Evolutionary conservation across 306 rosid genomes (phyloP).

Genomic region (Cicer yamashitae): DNA sequence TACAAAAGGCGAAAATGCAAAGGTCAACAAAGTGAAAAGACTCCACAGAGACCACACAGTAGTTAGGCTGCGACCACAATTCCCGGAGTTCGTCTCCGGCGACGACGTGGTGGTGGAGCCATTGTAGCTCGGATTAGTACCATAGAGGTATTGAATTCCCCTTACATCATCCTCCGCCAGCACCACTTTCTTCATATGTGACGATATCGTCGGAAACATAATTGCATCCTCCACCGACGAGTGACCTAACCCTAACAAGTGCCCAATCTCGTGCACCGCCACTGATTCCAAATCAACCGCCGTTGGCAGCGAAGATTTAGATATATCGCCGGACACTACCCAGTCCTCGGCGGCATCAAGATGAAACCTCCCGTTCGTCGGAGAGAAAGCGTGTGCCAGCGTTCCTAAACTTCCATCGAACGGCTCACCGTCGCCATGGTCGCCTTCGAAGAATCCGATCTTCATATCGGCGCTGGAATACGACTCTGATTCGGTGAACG

Average conservation of each 20-base stretch:
- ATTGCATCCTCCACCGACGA: slow-evolving; percentile 77
- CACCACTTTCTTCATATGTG: slow-evolving; percentile 65
- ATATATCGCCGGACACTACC: slow-evolving; percentile 71
- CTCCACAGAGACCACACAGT: slow-evolving; percentile 38
- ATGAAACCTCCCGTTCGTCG: slow-evolving; percentile 77
- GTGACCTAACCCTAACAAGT: slow-evolving; percentile 81
- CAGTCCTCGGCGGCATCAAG: slow-evolving; percentile 73
- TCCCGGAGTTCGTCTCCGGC: slow-evolving; percentile 53
- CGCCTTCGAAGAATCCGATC: slow-evolving; percentile 71
- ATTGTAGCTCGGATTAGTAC: slow-evolving; percentile 62
- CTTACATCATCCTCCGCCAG: slow-evolving; percentile 60
- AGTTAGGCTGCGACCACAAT: slow-evolving; percentile 29
- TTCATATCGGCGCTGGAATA: slow-evolving; percentile 52
- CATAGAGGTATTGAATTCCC: slow-evolving; percentile 80
- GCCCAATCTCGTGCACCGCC: slow-evolving; percentile 97
- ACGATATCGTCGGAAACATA: slow-evolving; percentile 78
- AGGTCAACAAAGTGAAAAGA: slow-evolving; percentile 30
- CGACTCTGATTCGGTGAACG: slow-evolving; percentile 51
- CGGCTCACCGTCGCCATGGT: slow-evolving; percentile 90
- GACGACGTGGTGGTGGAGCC: slow-evolving; percentile 44
- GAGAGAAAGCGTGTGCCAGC: slow-evolving; percentile 87
- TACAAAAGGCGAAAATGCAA: neutral
- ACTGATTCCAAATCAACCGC: slow-evolving; percentile 85
- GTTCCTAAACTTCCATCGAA: slow-evolving; percentile 85
- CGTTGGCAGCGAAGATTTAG: slow-evolving; percentile 45